Evolutionary conservation across 805 yeast species (phyloP), one percentile per base, ranked within the genome.

Genomic region (Kluyveromyces aestuarii): DNA sequence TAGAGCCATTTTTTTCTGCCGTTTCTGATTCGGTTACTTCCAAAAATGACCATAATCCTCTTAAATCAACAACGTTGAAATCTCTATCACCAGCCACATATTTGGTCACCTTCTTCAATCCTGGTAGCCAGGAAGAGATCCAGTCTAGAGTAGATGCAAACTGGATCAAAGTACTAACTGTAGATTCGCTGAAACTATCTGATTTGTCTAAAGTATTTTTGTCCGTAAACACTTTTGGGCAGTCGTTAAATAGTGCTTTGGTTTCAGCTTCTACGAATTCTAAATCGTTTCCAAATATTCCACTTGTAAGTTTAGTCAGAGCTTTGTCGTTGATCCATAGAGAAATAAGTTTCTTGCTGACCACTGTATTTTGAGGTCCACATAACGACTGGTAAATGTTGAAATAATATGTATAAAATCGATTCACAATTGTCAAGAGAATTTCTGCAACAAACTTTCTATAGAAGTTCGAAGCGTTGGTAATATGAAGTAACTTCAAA

Each of bases 121-220:
- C 59, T 0, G 86, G 83, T 41, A 86, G 69, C 85, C 89, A 82
- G 16, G 69, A 56, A 39, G 78, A 62, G 2, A 81, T 67, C 81
- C 88, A 79, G 16, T 72, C 66, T 1, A 82, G 54, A 4, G 84
- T 76, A 13, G 76, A 70, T 17, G 80, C 67, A 41, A 86, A 67
- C 47, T 79, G 67, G 11, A 82, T 69, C 3, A 81, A 69, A 18
- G 75, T 72, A 44, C 73, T 72, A 53, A 81, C 72, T 13, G 78
- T 70, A 13, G 73, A 73, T 16, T 69, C 61, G 51, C 80, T 86
- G 41, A 85, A 67, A 13, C 79, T 58, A 52, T 82, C 87, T 21
- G 73, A 74, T 46, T 74, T 74, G 6, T 66, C 64, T 9, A 78
- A 44, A 10, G 55, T 52, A 9, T 52, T 52, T 7, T 51, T 56